Evolutionary conservation across 805 yeast species (phyloP), one percentile per base, ranked within the genome.

Genomic region (Candida manassasensis): DNA sequence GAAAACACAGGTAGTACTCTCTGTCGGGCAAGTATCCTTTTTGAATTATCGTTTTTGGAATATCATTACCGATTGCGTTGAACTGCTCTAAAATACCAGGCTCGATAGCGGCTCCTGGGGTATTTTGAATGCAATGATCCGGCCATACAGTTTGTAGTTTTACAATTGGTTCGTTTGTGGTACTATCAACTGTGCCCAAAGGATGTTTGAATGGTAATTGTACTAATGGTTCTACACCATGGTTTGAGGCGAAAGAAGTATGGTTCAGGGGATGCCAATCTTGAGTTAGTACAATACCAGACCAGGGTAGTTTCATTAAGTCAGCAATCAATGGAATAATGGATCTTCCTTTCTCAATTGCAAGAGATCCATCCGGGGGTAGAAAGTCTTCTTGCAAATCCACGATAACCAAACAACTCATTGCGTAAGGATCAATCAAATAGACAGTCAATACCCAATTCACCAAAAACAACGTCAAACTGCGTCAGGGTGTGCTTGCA

Each of bases 221-320:
- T 0, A 77, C 60, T 50, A 67, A 88, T 2, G 88, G 84, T 2
- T 57, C 22, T 44, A 54, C 56, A 2, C 42, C 32, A 49, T 87
- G 88, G 31, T 70, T 73, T 0, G 81, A 69, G 0, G 97, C 95
- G 67, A 89, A 89, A 6, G 96, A 87, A 0, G 73, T 68, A 53
- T 89, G 97, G 47, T 75, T 67, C 9, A 43, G 26, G 0, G 96
- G 94, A 55, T 89, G 97, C 93, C 95, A 86, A 53, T 89, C 97
- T 52, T 81, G 78, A 2, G 95, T 81, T 25, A 85, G 80, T 0
- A 84, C 73, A 1, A 86, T 65, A 5, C 77, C 59, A 29, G 68
- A 64, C 90, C 93, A 88, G 4, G 67, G 52, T 36, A 61, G 68
- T 25, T 54, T 43, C 7, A 78, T 45, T 27, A 86, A 57, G 1